Percentiles rank a stretch among this genome's conserved stretches.
Evolutionary conservation across 768 basidiomycete species (phyloP).

Genomic region (Infundibulicybe gibba): DNA sequence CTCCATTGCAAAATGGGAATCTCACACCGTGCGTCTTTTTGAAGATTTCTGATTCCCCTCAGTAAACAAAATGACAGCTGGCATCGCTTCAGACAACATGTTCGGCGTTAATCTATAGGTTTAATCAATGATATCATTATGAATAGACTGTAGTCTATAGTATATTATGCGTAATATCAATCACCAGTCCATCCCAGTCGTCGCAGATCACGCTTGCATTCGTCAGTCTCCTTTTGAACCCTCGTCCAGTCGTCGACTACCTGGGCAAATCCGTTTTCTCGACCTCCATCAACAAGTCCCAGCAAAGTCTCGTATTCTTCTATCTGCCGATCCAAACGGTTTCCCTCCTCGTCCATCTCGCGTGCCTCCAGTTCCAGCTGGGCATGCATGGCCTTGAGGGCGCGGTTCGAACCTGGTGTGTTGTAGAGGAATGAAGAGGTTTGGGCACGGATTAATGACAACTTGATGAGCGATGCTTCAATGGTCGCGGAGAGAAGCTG

Average conservation of each 20-base stretch:
- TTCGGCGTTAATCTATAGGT: too few species aligned
- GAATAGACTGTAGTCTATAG: neutral
- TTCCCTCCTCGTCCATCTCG: slow-evolving; percentile 31
- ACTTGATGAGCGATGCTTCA: slow-evolving; percentile 44
- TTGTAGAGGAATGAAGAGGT: slow-evolving; percentile 36
- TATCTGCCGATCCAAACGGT: slow-evolving; percentile 32
- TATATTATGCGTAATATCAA: slow-evolving; percentile 12
- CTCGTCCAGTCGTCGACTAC: slow-evolving; percentile 44
- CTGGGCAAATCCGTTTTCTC: slow-evolving; percentile 36
- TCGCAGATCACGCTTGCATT: slow-evolving; percentile 44
- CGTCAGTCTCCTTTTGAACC: slow-evolving; percentile 44
- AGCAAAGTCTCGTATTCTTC: slow-evolving; percentile 39
- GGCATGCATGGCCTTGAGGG: slow-evolving; percentile 25
- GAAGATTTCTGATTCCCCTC: too few species aligned
- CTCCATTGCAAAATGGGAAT: neutral
- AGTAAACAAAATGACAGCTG: too few species aligned
- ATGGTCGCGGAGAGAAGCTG: slow-evolving; percentile 41
- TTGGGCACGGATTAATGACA: slow-evolving; percentile 40
- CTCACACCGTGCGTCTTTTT: too few species aligned
- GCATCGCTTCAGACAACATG: too few species aligned
- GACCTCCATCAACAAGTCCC: slow-evolving; percentile 34
- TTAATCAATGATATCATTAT: neutral
- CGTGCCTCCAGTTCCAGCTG: slow-evolving; percentile 31
- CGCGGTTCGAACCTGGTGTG: slow-evolving; percentile 24
- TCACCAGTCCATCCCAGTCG: slow-evolving; percentile 50